phyloP scores from a whole-genome alignment of 2,329 filamentous ascomycete species.

The Aspergillus vadensis region DNA sequence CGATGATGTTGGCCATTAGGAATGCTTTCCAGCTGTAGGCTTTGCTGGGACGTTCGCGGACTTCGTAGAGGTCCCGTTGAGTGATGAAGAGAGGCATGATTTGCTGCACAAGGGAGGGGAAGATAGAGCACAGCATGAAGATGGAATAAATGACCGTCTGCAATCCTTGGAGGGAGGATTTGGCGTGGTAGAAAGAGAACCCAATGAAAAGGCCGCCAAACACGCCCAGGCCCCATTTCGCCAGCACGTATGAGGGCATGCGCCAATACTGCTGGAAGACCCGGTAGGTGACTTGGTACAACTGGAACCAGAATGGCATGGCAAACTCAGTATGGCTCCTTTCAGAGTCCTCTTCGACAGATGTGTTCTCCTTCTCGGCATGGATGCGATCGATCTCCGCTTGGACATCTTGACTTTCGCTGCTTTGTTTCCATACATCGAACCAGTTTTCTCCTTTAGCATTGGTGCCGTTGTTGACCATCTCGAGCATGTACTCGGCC shows the following conservation, averaged over 20 bases:
- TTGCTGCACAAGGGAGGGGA: constrained; percentile 3
- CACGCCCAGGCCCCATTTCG: constrained; percentile 65
- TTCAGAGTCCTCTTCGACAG: neutral
- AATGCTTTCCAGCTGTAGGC: constrained; percentile 72
- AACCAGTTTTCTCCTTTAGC: constrained; percentile 55
- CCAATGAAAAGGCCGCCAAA: constrained; percentile 70
- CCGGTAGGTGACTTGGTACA: constrained; percentile 65
- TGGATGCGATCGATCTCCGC: constrained; percentile 49
- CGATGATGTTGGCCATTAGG: constrained; percentile 66
- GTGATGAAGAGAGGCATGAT: constrained; percentile 60
- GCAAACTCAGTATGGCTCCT: constrained; percentile 70
- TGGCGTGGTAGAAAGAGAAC: constrained; percentile 73
- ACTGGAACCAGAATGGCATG: constrained; percentile 67
- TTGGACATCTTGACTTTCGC: constrained; percentile 55
- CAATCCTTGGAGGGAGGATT: constrained; percentile 72
- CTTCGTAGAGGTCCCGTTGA: constrained; percentile 59
- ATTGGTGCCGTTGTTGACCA: constrained; percentile 59
- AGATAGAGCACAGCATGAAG: constrained; percentile 63
- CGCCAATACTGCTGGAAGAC: constrained; percentile 90
- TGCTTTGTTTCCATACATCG: constrained; percentile 58
- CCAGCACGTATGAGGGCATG: constrained; percentile 81
- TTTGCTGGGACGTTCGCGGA: constrained; percentile 62
- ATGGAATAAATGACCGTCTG: constrained; percentile 87
- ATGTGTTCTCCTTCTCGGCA: constrained; percentile 32
- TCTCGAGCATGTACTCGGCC: constrained; percentile 68